Base-by-base conservation (phyloP, 768 basidiomycete species). In the Lyophyllum semitale region DNA sequence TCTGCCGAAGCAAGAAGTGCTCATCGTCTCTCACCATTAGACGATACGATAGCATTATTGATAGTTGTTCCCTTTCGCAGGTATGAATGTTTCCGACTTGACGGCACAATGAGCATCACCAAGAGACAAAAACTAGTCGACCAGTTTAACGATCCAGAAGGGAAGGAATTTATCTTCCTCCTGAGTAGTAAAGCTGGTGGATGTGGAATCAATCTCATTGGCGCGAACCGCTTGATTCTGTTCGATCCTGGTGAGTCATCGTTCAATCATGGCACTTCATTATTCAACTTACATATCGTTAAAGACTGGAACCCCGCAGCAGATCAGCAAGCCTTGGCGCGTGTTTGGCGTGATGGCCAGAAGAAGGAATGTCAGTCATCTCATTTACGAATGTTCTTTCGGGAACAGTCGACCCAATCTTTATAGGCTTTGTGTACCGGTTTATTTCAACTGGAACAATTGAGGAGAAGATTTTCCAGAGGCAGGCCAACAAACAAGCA, bases 321-420 rank as follows among this genome's bases (percentile, higher is more conserved):
- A 25, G 96, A 99, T 71, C 97, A 98, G 68, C 96, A 99, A 69
- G 96, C 96, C 8, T 80, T 99, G 5, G 96, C 96, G 41, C 93
- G 96, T 68, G 96, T 99, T 8, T 99, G 96, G 96, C 91, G 96
- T 74, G 96, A 99, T 66, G 96, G 96, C 0, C 96, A 98, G 71
- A 99, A 97, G 84, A 98, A 98, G 83, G 95, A 97, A 73, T 99
- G 96, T 95, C 66, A 50, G 90, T 67, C 20, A 37, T 33, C 20
- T 6, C 26, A 5, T 8, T 20, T 27, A 13, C 27, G 13, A 29
- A 7, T 4, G 48, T 23, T 23, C 9, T n/a, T 17, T 12, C 38
- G 41, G 32, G 12, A 30, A 47, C 44, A 8, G 5, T 57, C 22
- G 33, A 42, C 25, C 17, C 11, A 15, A 6, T 51, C 32, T 32